Evolutionary conservation across 345 rosid genomes (phyloP), one percentile per base, ranked within the genome.

Genomic region (Firmiana major): DNA sequence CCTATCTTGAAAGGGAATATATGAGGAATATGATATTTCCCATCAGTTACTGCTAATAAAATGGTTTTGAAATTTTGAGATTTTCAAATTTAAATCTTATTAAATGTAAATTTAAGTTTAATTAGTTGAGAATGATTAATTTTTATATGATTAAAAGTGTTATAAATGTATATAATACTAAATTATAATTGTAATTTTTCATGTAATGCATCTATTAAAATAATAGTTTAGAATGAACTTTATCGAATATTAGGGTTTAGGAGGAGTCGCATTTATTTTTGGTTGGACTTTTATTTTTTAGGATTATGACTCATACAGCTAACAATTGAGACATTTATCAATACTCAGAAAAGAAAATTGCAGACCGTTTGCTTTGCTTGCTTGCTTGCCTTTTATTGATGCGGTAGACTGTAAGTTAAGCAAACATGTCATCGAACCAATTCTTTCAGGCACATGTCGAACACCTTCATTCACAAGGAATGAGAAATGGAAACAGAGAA

Each of bases 381-480:
- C 79, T 76, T 48, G 38, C 78, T 28, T 75, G 78, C 66, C 76
- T 80, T 76, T 78, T 70, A 48, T 62, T 66, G 75, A 58, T 78
- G 79, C 31, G 85, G 86, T 83, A 66, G 84, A 87, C 90, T 81
- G 87, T n/a, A 88, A 86, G 88, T 73, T 79, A 90, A 67, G 92
- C 87, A 88, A 83, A 59, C 79, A 63, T 55, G 63, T 49, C 74
- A 40, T 59, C 26, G 51, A 65, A 80, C 75, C 81, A 71, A 46
- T 75, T 78, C 75, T 72, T 68, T 63, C 72, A 28, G 49, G 79
- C 81, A 62, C 54, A 53, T 63, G 78, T 71, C 79, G 65, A 40
- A 28, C 71, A 79, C 79, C 89, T 90, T 88, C 70, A 79, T 53
- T 79, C 53, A 78, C 79, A 87, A 82, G 88, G 81, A 83, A 88